These are phyloP conservation scores for Wickerhamiella slavikovae DNA, from an alignment of 805 yeast genomes.

Conservation along the genomic window DNA sequence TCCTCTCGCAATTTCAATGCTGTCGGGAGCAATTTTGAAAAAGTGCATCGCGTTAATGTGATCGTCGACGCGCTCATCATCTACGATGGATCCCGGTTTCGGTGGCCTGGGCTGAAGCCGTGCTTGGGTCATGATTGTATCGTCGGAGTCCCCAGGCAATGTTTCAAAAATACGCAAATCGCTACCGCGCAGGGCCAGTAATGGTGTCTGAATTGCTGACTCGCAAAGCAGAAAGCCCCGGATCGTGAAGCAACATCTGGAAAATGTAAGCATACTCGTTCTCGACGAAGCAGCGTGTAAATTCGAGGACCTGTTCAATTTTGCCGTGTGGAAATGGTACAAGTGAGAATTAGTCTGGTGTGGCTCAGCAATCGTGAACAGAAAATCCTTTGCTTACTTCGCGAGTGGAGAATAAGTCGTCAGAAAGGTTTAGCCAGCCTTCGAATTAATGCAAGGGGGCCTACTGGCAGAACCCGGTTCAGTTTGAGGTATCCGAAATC, in stretches of 20 bases:
- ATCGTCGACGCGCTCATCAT: constrained; percentile 55
- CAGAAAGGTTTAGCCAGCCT: constrained; percentile 68
- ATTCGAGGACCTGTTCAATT: constrained; percentile 84
- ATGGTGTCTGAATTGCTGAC: constrained; percentile 34
- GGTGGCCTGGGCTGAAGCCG: constrained; percentile 3
- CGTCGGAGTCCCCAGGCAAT: constrained; percentile 2
- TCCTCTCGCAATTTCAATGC: constrained; percentile 88
- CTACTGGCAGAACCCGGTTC: constrained; percentile 89
- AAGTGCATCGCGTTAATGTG: constrained; percentile 88
- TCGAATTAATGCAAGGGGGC: constrained; percentile 93
- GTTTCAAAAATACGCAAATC: constrained; percentile 50
- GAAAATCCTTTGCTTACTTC: constrained; percentile 79
- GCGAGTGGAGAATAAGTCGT: constrained; percentile 94
- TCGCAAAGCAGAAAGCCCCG: constrained; percentile 68
- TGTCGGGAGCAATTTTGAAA: constrained; percentile 71
- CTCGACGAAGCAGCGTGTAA: constrained; percentile 87
- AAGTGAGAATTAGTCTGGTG: constrained; percentile 65
- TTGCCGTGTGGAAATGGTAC: constrained; percentile 96
- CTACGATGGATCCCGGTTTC: constrained; percentile 32
- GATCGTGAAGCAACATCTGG: constrained; percentile 77
- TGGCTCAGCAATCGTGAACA: constrained; percentile 95
- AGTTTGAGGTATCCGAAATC: constrained; percentile 75
- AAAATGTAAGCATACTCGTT: constrained; percentile 82
- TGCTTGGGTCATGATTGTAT: not conserved
- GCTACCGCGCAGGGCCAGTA: constrained; percentile 32